Percentiles rank a stretch among this genome's conserved stretches.
Evolutionary conservation across 2,329 filamentous ascomycete genomes (phyloP).

Genomic region (Scedosporium aurantiacum): DNA sequence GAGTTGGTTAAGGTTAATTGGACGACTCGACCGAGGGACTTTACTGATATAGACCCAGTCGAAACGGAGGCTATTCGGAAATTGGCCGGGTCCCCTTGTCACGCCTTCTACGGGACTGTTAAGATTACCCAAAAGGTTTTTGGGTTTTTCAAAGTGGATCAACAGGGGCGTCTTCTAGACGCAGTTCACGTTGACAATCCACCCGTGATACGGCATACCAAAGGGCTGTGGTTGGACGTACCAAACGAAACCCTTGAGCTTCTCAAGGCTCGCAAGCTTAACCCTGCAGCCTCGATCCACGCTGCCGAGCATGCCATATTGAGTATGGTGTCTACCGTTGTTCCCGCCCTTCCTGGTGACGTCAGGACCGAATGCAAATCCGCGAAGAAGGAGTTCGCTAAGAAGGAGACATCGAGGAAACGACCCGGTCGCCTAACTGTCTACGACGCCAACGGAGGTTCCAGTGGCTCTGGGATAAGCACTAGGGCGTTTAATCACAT

Average conservation of each 20-base stretch:
- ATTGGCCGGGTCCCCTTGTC: constrained; percentile 50
- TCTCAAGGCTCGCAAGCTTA: constrained; percentile 58
- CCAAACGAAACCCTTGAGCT: constrained; percentile 71
- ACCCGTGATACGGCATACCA: constrained; percentile 71
- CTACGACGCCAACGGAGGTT: constrained; percentile 88
- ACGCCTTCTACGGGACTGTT: constrained; percentile 78
- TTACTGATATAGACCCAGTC: constrained; percentile 84
- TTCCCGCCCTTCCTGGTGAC: constrained; percentile 81
- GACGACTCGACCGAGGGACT: constrained; percentile 89
- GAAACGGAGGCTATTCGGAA: constrained; percentile 80
- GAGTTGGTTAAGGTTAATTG: constrained; percentile 86
- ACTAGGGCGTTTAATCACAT: constrained; percentile 92
- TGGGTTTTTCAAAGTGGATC: constrained; percentile 96
- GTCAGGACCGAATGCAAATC: constrained; percentile 92
- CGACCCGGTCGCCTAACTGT: constrained; percentile 82
- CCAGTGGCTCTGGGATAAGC: constrained; percentile 72
- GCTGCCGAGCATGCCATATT: constrained; percentile 89
- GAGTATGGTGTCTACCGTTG: constrained; percentile 78
- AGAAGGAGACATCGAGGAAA: constrained; percentile 58
- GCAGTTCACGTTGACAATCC: constrained; percentile 90
- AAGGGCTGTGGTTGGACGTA: constrained; percentile 94
- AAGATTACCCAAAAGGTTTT: constrained; percentile 83
- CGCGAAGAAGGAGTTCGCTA: constrained; percentile 75
- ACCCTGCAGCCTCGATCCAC: constrained; percentile 83
- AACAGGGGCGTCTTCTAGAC: constrained; percentile 73